Percentiles rank a stretch among this genome's conserved stretches.
Conservation (phyloP, 257 asterid species). For the Leptodermis oblonga region DNA sequence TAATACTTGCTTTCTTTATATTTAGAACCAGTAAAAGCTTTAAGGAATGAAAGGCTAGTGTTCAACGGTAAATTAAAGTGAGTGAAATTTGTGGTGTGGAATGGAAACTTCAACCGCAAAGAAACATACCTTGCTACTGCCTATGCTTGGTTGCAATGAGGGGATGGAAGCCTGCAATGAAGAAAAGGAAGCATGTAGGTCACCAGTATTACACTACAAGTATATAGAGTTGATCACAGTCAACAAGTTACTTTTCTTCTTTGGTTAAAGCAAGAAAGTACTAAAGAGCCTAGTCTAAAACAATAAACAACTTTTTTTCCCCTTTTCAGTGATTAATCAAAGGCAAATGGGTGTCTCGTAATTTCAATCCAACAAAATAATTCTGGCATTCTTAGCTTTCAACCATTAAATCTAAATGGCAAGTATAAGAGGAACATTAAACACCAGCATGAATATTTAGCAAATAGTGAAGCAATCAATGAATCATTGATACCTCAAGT, state of each 20-base stretch:
- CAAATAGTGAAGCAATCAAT: not conserved
- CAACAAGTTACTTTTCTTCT: not conserved
- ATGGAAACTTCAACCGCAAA: not conserved
- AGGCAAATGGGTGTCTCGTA: not conserved
- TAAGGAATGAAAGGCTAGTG: too few species aligned
- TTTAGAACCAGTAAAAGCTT: too few species aligned
- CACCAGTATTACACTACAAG: not conserved
- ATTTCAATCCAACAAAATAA: too few species aligned
- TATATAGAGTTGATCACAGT: too few species aligned
- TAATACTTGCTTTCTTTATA: not conserved
- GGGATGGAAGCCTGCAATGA: conserved; percentile 16
- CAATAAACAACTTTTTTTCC: not conserved
- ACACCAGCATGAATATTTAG: not conserved
- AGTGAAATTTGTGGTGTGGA: not conserved
- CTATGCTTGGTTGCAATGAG: conserved; percentile 6
- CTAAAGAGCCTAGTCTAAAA: too few species aligned
- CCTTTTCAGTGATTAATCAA: not conserved
- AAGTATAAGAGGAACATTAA: not conserved
- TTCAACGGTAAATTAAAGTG: not conserved
- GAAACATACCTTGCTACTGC: conserved; percentile 19
- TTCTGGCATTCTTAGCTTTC: not conserved
- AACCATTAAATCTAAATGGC: not conserved
- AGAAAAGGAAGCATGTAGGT: conserved; percentile 1
- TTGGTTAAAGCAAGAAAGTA: not conserved
- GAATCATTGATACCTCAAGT: conserved; percentile 22